These are phyloP conservation scores for Stemphylium lycopersici DNA, from an alignment of 2,329 filamentous ascomycete genomes.

Conservation along the genomic window DNA sequence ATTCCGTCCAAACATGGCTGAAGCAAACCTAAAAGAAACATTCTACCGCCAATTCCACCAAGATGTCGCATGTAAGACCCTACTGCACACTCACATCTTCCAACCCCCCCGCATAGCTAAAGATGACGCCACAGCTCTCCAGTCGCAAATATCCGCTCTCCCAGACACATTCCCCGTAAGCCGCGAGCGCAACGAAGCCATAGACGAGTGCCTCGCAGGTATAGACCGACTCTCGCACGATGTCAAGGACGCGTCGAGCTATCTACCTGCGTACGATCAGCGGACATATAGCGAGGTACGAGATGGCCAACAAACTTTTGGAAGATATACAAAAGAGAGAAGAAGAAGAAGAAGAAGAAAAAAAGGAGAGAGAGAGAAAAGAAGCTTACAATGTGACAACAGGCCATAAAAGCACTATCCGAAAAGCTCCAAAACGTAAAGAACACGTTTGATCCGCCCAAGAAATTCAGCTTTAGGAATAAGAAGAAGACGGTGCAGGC, in stretches of 20 bases:
- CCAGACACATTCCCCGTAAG: slow-evolving; percentile 63
- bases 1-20: slow-evolving; percentile 20
- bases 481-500: slow-evolving; percentile 57
- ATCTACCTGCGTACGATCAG: slow-evolving; percentile 88
- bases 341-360: too few relatives aligned
- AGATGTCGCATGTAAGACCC: slow-evolving; percentile 68
- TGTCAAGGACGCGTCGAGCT: slow-evolving; percentile 81
- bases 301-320: slow-evolving; percentile 67
- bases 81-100: background rate
- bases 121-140: slow-evolving; percentile 66
- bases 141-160: slow-evolving; percentile 75
- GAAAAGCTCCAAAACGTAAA: slow-evolving; percentile 77
- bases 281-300: slow-evolving; percentile 79
- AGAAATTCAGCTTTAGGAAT: slow-evolving; percentile 82
- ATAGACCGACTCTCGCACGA: slow-evolving; percentile 83
- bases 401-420: slow-evolving; percentile 80
- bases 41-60: slow-evolving; percentile 86
- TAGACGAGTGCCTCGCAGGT: slow-evolving; percentile 77
- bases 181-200: slow-evolving; percentile 79
- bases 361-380: too few relatives aligned
- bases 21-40: slow-evolving; percentile 67
- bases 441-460: slow-evolving; percentile 69
- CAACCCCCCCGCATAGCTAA: slow-evolving; percentile 7
- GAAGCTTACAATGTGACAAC: slow-evolving; percentile 54
- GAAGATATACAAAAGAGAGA: slow-evolving; percentile 51